Base-by-base conservation (phyloP, 129 eudicot genomes). In the carrot (Daucus carota) region DNA sequence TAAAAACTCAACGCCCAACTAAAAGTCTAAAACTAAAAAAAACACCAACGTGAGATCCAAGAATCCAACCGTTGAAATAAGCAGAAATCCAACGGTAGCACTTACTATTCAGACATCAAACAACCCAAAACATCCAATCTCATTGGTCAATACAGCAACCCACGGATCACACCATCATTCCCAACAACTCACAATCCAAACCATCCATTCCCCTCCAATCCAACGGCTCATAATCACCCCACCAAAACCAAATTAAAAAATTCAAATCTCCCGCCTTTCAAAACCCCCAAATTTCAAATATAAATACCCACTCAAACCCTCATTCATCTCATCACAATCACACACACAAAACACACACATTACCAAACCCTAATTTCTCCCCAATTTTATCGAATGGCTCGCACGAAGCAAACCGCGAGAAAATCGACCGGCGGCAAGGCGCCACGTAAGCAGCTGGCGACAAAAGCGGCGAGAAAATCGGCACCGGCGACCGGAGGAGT, bases 401-500 rank as follows among this genome's bases (percentile, higher is more conserved):
- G 63, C n/a, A 54, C 63, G 0, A 54, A 54, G 31, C 63, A 54
- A 54, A 54, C 63, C 2, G 63, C 63, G 1, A 11, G 63, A 1
- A 54, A 54, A n/a, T 54, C 63, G 7, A 54, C 63, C 4, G 63
- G 63, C 8, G 63, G 63, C 8, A 54, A 54, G 31, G 63, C 63
- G 0, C 63, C 63, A 8, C 29, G 63, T 5, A 54, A 54, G 63
- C 63, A 54, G 10, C 31, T 54, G 2, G 63, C 63, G n/a, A 54
- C 63, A 3, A 54, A 54, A n/a, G 63, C 63, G 9, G 63, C 63
- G 2, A 26, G 63, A 2, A 54, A 54, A 6, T 54, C 63, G 20
- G 63, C 63, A n/a, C 63, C 63, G 9, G 63, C 63, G 10, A 54
- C 63, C n/a, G 63, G 63, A n/a, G 63, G 63, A 54, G 63, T 54